Percentiles rank a stretch among this genome's conserved stretches.
Evolutionary conservation across 2,329 filamentous ascomycete species (phyloP).

Genomic region (Colletotrichum filicis): DNA sequence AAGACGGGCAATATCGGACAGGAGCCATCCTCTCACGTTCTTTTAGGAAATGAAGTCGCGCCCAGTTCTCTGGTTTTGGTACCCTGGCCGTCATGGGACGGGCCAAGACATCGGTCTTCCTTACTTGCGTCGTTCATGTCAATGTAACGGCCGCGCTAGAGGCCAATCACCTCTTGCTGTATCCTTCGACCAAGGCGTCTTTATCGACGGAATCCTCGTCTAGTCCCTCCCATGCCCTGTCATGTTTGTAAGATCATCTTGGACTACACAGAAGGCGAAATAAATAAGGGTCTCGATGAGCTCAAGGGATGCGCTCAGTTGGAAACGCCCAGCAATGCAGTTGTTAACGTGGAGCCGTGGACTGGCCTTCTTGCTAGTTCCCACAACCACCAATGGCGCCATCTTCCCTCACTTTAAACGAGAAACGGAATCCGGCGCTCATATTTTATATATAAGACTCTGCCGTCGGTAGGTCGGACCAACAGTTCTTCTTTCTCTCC

Average conservation of each 20-base stretch:
- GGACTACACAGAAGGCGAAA: slow-evolving; percentile 4
- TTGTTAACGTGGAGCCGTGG: neutral
- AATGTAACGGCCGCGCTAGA: neutral
- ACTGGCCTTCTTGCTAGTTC: neutral
- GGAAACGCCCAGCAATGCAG: neutral
- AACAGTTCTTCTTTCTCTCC: neutral
- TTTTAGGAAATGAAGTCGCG: slow-evolving; percentile 6
- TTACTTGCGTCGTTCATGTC: slow-evolving; percentile 2
- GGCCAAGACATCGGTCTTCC: neutral
- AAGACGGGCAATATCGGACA: no score
- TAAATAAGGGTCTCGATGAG: slow-evolving; percentile 7
- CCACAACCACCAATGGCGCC: neutral
- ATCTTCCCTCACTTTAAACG: neutral
- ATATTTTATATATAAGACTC: slow-evolving; percentile 11
- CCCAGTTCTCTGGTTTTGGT: neutral
- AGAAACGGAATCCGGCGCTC: neutral
- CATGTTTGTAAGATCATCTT: neutral
- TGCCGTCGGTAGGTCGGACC: neutral
- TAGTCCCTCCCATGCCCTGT: neutral
- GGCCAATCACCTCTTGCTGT: slow-evolving; percentile 1
- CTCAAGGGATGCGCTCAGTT: neutral
- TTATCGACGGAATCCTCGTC: neutral
- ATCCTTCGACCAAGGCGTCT: neutral
- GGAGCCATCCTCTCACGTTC: neutral
- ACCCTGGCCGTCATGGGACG: neutral